phyloP scores from a whole-genome alignment of 2,329 filamentous ascomycete genomes.

The Hypoxylon sp. region DNA sequence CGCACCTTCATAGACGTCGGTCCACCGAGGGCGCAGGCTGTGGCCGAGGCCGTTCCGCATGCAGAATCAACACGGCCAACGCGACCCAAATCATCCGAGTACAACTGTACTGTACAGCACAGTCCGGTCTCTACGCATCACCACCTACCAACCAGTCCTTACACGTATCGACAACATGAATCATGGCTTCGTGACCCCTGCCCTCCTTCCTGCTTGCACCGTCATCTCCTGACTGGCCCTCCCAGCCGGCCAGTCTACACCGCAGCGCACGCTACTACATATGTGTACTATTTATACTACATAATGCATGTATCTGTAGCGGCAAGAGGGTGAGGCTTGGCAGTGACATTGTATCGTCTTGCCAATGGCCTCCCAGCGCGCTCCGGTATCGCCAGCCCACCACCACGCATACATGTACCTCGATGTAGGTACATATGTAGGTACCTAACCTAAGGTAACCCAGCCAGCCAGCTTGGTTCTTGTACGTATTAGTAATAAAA shows the following conservation, averaged over 20 bases:
- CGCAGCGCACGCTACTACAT: too few species aligned
- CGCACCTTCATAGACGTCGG: background rate
- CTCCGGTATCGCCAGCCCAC: slow-evolving; percentile 32
- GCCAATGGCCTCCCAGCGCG: background rate
- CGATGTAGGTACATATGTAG: too few species aligned
- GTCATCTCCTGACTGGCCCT: slow-evolving; percentile 7
- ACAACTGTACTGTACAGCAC: slow-evolving; percentile 37
- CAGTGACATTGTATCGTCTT: background rate
- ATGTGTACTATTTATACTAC: too few species aligned
- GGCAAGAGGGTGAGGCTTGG: background rate
- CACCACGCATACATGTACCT: slow-evolving; percentile 23
- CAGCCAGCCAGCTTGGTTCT: slow-evolving; percentile 3
- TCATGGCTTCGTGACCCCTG: slow-evolving; percentile 31
- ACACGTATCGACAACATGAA: slow-evolving; percentile 35
- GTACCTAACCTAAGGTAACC: too few species aligned
- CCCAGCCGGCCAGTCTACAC: background rate
- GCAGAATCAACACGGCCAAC: slow-evolving; percentile 30
- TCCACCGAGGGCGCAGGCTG: slow-evolving; percentile 20
- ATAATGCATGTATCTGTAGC: too few species aligned
- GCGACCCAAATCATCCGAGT: slow-evolving; percentile 36
- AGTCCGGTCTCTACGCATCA: slow-evolving; percentile 27
- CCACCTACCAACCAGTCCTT: slow-evolving; percentile 32
- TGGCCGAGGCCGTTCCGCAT: slow-evolving; percentile 32
- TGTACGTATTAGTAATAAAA: slow-evolving; percentile 5
- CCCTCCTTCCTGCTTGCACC: slow-evolving; percentile 12